Conservation (phyloP, 2,329 filamentous ascomycete genomes). For the Penicillium brasilianum region DNA sequence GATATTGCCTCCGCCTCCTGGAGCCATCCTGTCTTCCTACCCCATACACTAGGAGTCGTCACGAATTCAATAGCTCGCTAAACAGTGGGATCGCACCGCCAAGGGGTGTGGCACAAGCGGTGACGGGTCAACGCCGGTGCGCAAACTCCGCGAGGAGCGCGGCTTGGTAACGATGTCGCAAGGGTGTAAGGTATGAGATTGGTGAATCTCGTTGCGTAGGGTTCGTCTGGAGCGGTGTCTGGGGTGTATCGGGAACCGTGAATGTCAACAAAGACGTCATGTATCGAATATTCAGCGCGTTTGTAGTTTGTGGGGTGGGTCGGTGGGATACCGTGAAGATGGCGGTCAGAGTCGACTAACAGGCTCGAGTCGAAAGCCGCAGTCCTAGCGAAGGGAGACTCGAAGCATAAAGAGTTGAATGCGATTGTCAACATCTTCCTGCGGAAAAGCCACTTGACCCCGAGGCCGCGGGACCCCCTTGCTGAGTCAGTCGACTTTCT, state of each 20-base stretch:
- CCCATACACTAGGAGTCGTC: slow-evolving; percentile 42
- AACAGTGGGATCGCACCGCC: slow-evolving; percentile 15
- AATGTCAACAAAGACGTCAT: slow-evolving; percentile 47
- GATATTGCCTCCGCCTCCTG: slow-evolving; percentile 88
- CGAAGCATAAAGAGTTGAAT: slow-evolving; percentile 9
- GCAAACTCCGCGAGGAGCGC: slow-evolving; percentile 43
- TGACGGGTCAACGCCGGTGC: slow-evolving; percentile 34
- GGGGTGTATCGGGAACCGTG: slow-evolving; percentile 25
- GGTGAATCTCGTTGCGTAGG: slow-evolving; percentile 2
- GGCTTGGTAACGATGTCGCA: slow-evolving; percentile 28
- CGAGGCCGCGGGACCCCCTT: slow-evolving; percentile 27
- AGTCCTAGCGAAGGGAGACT: background rate
- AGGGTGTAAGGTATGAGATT: slow-evolving; percentile 2
- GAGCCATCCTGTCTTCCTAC: slow-evolving; percentile 60
- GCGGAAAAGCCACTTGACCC: slow-evolving; percentile 41
- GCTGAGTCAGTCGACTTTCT: slow-evolving; percentile 29
- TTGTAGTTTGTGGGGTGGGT: slow-evolving; percentile 24
- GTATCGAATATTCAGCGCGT: slow-evolving; percentile 32
- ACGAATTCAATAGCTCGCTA: slow-evolving; percentile 19
- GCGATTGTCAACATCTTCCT: slow-evolving; percentile 29
- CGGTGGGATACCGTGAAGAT: slow-evolving; percentile 10
- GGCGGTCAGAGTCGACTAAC: slow-evolving; percentile 7
- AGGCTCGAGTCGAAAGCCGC: slow-evolving; percentile 1
- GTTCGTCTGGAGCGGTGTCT: slow-evolving; percentile 17
- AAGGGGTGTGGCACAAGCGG: slow-evolving; percentile 25